Percentiles rank a stretch among this genome's conserved stretches.
phyloP scores from a whole-genome alignment of 169 alveolate genomes.

The Cryptosporidium xiaoi region DNA sequence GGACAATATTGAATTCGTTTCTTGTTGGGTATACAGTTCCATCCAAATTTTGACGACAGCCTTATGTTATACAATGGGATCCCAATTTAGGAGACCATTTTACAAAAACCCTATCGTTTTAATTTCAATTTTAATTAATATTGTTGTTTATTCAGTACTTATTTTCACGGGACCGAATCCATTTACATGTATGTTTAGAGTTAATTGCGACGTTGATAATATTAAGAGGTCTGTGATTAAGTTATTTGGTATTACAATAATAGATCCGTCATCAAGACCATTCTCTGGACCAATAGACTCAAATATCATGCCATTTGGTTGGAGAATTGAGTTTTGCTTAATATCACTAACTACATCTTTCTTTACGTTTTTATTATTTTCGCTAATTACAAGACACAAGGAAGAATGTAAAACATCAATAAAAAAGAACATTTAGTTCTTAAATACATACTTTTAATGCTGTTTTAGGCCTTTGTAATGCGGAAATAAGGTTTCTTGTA shows the following conservation, averaged over 20 bases:
- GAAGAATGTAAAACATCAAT: slow-evolving; percentile 48
- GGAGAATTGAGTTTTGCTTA: slow-evolving; percentile 44
- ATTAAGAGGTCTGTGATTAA: slow-evolving; percentile 82
- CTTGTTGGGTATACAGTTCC: slow-evolving; percentile 45
- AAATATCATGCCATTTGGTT: slow-evolving; percentile 77
- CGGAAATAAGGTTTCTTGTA: too few relatives aligned
- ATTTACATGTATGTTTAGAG: slow-evolving; percentile 88
- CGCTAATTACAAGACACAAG: slow-evolving; percentile 49
- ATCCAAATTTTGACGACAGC: slow-evolving; percentile 50
- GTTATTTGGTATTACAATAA: slow-evolving; percentile 81
- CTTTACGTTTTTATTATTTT: slow-evolving; percentile 4
- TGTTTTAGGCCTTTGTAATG: too few relatives aligned
- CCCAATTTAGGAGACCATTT: slow-evolving; percentile 70
- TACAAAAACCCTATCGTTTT: slow-evolving; percentile 24
- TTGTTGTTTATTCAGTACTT: slow-evolving; percentile 30
- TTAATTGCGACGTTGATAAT: slow-evolving; percentile 88
- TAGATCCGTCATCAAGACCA: slow-evolving; percentile 87
- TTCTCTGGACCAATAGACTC: slow-evolving; percentile 87
- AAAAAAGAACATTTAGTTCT: slow-evolving; percentile 4
- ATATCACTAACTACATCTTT: slow-evolving; percentile 8
- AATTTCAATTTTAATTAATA: slow-evolving; percentile 13
- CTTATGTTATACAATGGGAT: slow-evolving; percentile 61
- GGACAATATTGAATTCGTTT: slow-evolving; percentile 54
- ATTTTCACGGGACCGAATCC: slow-evolving; percentile 85
- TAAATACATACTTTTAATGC: background rate